A percentile compares a stretch with the other conserved stretches of the same genome.
phyloP scores from a whole-genome alignment of 805 yeast genomes.

The Schwanniomyces sp. region DNA sequence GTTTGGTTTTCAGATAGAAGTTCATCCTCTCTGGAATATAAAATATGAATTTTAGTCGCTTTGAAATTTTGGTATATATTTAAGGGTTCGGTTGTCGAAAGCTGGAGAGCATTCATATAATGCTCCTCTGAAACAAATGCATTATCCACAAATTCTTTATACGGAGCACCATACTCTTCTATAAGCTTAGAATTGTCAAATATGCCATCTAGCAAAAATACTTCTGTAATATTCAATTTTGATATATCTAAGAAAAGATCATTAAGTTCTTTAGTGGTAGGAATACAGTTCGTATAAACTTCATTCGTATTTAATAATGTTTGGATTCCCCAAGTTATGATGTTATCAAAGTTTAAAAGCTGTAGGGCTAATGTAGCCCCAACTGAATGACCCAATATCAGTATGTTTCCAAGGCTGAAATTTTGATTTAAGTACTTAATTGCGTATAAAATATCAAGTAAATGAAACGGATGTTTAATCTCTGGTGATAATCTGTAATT shows the following conservation, averaged over 20 bases:
- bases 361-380: conserved; percentile 73
- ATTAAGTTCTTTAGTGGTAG: not conserved
- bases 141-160: conserved; percentile 53
- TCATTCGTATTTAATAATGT: not conserved
- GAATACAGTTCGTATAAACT: not conserved
- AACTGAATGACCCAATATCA: conserved; percentile 71
- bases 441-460: conserved; percentile 53
- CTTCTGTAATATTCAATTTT: not conserved
- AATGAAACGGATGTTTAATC: conserved; percentile 59
- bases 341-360: conserved; percentile 28
- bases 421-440: conserved; percentile 27
- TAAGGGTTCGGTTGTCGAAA: conserved; percentile 11
- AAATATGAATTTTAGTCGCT: conserved; percentile 28
- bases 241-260: not conserved
- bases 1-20: conserved; percentile 56
- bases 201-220: conserved; percentile 64
- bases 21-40: conserved; percentile 71
- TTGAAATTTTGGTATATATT: not conserved
- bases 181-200: conserved; percentile 53
- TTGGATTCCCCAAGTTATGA: conserved; percentile 15
- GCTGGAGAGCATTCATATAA: conserved; percentile 24
- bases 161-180: conserved; percentile 57
- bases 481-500: conserved; percentile 72
- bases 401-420: conserved; percentile 18
- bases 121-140: conserved; percentile 45